Conservation (phyloP, 192 early-diverging fungal species). For the Chytriomyces hyalinus region DNA sequence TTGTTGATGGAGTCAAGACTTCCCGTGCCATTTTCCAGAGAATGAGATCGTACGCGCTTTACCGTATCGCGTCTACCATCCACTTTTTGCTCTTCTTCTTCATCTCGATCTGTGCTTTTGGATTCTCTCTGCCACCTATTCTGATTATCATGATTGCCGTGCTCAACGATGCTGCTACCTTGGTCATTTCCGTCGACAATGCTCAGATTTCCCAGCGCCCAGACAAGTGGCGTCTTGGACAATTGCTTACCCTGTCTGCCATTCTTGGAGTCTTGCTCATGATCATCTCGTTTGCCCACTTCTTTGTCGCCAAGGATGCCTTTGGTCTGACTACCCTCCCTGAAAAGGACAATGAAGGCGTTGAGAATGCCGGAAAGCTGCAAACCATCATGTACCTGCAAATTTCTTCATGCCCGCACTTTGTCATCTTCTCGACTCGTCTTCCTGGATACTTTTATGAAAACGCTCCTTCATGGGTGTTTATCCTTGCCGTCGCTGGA, state of each 20-base stretch:
- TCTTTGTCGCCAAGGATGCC: conserved; percentile 74
- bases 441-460: conserved; percentile 86
- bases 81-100: conserved; percentile 98
- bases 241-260: conserved; percentile 81
- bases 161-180: conserved; percentile 80
- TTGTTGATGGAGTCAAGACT: conserved; percentile 88
- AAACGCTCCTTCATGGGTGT: conserved; percentile 77
- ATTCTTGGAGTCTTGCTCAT: conserved; percentile 73
- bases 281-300: conserved; percentile 76
- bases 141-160: conserved; percentile 89
- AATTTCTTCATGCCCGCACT: conserved; percentile 89
- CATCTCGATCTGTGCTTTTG: conserved; percentile 78
- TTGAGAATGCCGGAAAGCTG: conserved; percentile 52
- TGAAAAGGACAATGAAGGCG: not conserved
- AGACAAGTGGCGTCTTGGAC: conserved; percentile 96
- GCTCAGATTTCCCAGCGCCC: conserved; percentile 85
- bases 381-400: conserved; percentile 94
- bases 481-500: conserved; percentile 78
- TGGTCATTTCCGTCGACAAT: conserved; percentile 94
- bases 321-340: conserved; percentile 44
- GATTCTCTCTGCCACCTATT: conserved; percentile 80
- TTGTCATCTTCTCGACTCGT: conserved; percentile 94
- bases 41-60: conserved; percentile 83
- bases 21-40: conserved; percentile 95
- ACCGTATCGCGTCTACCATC: conserved; percentile 89